Percentiles rank a stretch among this genome's conserved stretches.
phyloP scores from a whole-genome alignment of 2,329 filamentous ascomycete species.

The Ceratocystis destructans region DNA sequence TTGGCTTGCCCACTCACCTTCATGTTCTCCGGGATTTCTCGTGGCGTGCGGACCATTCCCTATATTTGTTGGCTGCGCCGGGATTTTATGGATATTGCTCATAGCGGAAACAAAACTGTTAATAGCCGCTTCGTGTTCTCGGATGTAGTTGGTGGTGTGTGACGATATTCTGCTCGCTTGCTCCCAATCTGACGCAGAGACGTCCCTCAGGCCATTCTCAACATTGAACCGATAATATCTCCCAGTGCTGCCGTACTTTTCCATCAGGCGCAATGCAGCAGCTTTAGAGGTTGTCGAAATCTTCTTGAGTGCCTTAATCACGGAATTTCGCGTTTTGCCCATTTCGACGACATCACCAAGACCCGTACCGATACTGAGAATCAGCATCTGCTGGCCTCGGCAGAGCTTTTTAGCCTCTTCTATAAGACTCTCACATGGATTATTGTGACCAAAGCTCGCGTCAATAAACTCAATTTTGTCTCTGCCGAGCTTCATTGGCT shows the following conservation, averaged over 20 bases:
- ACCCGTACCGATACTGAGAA: conserved; percentile 25
- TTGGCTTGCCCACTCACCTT: neutral
- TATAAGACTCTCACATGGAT: conserved; percentile 25
- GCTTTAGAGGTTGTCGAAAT: neutral
- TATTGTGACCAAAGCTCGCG: conserved; percentile 25
- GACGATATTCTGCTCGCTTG: conserved; percentile 22
- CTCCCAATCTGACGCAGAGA: conserved; percentile 23
- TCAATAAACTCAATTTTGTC: conserved; percentile 25
- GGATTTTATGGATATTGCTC: too few relatives aligned
- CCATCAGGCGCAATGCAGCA: neutral
- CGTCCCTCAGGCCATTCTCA: conserved; percentile 23
- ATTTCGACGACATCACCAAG: conserved; percentile 21
- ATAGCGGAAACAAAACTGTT: neutral
- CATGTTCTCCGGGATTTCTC: neutral
- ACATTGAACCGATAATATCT: conserved; percentile 25
- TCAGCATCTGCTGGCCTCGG: conserved; percentile 17
- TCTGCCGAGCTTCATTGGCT: conserved; percentile 23
- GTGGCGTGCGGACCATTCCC: too few relatives aligned
- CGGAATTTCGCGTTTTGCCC: conserved; percentile 9
- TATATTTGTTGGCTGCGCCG: too few relatives aligned
- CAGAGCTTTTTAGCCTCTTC: conserved; percentile 21
- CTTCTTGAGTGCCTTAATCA: neutral
- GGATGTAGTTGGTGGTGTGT: conserved; percentile 22
- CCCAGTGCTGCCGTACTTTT: conserved; percentile 19
- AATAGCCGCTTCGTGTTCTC: conserved; percentile 2